Evolutionary conservation across 2,329 filamentous ascomycete genomes (phyloP), one percentile per base, ranked within the genome.

Genomic region (Paecilomyces sp.): DNA sequence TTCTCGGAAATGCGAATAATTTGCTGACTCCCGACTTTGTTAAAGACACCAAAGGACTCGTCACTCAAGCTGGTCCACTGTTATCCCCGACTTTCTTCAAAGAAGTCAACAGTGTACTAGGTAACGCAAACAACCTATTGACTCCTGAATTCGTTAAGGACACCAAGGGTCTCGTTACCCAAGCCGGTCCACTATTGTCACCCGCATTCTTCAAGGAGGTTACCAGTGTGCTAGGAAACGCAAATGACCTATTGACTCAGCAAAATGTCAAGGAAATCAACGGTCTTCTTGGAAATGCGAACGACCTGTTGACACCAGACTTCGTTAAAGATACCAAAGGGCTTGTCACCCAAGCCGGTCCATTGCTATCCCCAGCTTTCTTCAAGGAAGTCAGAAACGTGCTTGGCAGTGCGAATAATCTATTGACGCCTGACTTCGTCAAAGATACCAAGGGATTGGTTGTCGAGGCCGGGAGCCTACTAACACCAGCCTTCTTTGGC

Each of bases 1-100:
- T 73, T 47, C 61, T 73, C 33, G 58, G 59, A 58, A 67, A 70
- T 12, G 68, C 66, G 25, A 65, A 65, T 54, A 62, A 61, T 47
- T 54, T 73, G 34, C 58, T 74, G 68, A 65, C 70, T n/a, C 61
- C 70, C 6, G 25, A 28, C 6, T 28, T 28, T 6, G 25, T 28
- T 6, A 28, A 28, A 6, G 25, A 28, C 25, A 28, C 25, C 25
- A 28, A 28, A 6, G 25, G 25, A 28, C 6, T 28, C 3, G 25
- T 28, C 6, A 28, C 6, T 6, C 3, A 28, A 6, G 25, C 25
- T 28, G 25, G 25, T 4, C 3, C 3, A 4, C 25, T 28, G 25
- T 6, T 28, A 28, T 4, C 25, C 3, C 25, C 25, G 6, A 6
- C 25, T 4, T 28, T 28, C 25, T 28, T 28, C 25, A 28, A 28